Conservation (phyloP, 1,284 basidiomycete genomes). For the Malassezia furfur region DNA sequence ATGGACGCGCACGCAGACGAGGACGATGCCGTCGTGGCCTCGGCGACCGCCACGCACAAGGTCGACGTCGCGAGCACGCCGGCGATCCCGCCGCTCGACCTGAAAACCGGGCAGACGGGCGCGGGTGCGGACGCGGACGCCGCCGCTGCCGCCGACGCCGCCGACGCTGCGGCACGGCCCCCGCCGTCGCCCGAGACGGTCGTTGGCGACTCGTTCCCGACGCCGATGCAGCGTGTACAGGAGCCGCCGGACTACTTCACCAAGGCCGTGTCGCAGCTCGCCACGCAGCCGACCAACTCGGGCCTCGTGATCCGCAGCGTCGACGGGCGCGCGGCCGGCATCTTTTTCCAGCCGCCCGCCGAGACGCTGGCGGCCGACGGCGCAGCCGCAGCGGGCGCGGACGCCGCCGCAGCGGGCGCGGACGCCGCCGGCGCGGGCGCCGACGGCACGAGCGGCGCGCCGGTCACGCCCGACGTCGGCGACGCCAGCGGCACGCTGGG, state of each 20-base stretch:
- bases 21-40: neutral
- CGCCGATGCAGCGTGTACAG: constrained; percentile 1
- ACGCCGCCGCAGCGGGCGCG: neutral
- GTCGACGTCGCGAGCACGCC: neutral
- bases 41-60: neutral
- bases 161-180: neutral
- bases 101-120: too few relatives aligned
- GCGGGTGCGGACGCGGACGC: neutral
- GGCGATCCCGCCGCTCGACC: neutral
- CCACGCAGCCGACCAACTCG: constrained; percentile 59
- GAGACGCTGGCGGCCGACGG: neutral
- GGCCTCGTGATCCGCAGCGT: constrained; percentile 84
- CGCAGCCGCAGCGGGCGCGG: neutral
- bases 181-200: neutral
- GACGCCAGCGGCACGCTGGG: neutral
- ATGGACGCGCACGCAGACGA: neutral
- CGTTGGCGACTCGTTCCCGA: neutral
- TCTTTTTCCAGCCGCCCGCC: constrained; percentile 73
- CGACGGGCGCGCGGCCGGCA: constrained; percentile 82
- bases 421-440: neutral
- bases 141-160: neutral
- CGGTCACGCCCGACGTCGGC: neutral
- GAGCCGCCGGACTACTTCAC: constrained; percentile 66
- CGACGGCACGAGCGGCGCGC: neutral
- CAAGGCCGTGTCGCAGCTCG: constrained; percentile 59